Evolutionary conservation across 441 rosid genomes (phyloP).

Genomic region (Pelargonium myrrhifolium): DNA sequence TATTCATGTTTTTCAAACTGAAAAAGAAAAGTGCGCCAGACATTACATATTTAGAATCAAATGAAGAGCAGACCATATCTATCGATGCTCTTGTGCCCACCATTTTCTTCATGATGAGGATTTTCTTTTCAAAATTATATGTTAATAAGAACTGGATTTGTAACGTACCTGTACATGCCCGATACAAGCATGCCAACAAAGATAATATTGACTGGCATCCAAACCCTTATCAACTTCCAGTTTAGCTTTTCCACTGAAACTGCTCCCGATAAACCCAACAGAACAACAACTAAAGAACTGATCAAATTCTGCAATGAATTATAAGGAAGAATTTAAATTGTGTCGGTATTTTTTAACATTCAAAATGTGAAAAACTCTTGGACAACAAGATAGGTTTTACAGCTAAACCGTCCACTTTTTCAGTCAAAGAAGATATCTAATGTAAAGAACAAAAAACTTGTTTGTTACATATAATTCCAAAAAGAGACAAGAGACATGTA

Average conservation of each 20-base stretch:
- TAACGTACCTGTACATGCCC: slow-evolving; percentile 79
- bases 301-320: slow-evolving; percentile 62
- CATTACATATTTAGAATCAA: not conserved
- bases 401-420: not conserved
- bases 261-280: slow-evolving; percentile 41
- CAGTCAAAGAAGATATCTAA: not conserved
- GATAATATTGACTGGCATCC: slow-evolving; percentile 86
- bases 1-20: slow-evolving; percentile 84
- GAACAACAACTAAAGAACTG: slow-evolving; percentile 52
- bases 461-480: not conserved
- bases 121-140: not conserved
- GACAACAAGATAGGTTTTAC: not conserved
- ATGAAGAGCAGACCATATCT: not conserved
- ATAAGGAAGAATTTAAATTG: not conserved
- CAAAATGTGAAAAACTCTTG: not conserved
- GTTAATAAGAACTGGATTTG: not conserved
- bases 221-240: slow-evolving; percentile 66
- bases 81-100: not conserved
- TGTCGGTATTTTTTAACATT: not conserved
- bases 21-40: slow-evolving; percentile 21
- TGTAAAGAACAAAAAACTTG: not conserved
- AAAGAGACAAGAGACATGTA: not conserved
- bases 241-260: slow-evolving; percentile 65
- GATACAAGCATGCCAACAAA: slow-evolving; percentile 90
- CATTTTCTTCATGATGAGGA: not conserved